Conservation (phyloP, 257 asterid species). For the Jacaranda mimosifolia region DNA sequence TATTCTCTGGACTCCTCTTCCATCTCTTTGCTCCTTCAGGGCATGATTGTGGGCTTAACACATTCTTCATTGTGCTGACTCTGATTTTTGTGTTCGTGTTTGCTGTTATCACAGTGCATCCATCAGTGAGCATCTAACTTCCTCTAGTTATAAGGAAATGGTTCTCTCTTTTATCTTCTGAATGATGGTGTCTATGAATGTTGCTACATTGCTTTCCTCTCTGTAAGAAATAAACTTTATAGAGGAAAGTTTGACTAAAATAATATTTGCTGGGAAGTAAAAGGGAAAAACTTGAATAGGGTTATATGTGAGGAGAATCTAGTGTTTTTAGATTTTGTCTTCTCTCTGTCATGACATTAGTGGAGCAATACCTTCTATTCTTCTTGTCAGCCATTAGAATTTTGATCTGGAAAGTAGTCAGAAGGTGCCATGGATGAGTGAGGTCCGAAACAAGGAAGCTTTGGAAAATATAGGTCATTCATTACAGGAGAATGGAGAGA, state of each 20-base stretch:
- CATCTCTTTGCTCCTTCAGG: conserved; percentile 87
- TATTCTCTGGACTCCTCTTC: conserved; percentile 87
- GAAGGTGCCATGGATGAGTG: neutral
- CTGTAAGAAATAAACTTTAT: neutral
- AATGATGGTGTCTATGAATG: conserved; percentile 1
- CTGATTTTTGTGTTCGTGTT: conserved; percentile 71
- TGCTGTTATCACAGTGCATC: conserved; percentile 84
- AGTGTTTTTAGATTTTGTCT: neutral
- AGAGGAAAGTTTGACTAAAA: conserved; percentile 14
- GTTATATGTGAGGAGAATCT: neutral
- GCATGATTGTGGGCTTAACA: conserved; percentile 92
- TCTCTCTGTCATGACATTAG: neutral
- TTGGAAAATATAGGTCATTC: neutral
- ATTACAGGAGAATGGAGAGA: neutral
- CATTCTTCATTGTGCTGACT: conserved; percentile 82
- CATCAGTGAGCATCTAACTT: conserved; percentile 66
- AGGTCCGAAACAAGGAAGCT: neutral
- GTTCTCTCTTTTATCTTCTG: neutral
- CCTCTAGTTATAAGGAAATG: neutral
- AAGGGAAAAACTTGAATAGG: neutral
- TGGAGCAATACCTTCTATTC: neutral
- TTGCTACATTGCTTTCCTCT: neutral
- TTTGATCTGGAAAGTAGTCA: conserved; percentile 4
- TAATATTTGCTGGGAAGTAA: neutral
- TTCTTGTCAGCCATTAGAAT: conserved; percentile 2